Evolutionary conservation across 805 yeast genomes (phyloP).

Genomic region (Torulaspora microellipsoides): DNA sequence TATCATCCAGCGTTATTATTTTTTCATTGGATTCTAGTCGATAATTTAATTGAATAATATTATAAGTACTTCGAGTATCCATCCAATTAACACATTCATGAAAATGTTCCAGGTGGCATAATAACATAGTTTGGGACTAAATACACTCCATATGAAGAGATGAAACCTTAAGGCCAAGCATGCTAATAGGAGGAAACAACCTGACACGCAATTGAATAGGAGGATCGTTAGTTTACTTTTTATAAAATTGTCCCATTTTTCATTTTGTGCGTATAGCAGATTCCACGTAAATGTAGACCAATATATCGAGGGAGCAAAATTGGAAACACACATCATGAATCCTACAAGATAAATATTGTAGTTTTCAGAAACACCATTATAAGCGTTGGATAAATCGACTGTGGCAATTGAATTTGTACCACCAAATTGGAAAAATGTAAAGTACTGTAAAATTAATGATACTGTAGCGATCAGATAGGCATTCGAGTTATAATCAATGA

Average conservation of each 20-base stretch:
- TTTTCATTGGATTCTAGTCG: neutral
- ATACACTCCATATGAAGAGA: conserved; percentile 95
- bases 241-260: conserved; percentile 17
- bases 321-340: conserved; percentile 70
- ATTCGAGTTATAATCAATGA: conserved; percentile 8
- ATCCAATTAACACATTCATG: conserved; percentile 42
- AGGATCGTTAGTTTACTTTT: conserved; percentile 30
- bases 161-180: conserved; percentile 77
- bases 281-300: conserved; percentile 52
- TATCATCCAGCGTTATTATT: too few relatives aligned
- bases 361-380: conserved; percentile 68
- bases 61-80: conserved; percentile 23
- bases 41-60: neutral
- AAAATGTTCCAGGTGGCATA: conserved; percentile 69
- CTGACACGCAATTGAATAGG: conserved; percentile 56
- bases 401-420: conserved; percentile 91
- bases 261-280: conserved; percentile 6
- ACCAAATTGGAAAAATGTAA: conserved; percentile 82
- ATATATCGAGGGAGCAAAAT: conserved; percentile 79
- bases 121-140: conserved; percentile 85
- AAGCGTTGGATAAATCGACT: conserved; percentile 84
- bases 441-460: conserved; percentile 57
- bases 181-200: conserved; percentile 56
- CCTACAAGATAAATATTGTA: conserved; percentile 74
- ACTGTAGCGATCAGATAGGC: conserved; percentile 12